A percentile compares a stretch with the other conserved stretches of the same genome.
Evolutionary conservation across 495 filamentous ascomycete species (phyloP).

Genomic region (Daldinia concentrica): DNA sequence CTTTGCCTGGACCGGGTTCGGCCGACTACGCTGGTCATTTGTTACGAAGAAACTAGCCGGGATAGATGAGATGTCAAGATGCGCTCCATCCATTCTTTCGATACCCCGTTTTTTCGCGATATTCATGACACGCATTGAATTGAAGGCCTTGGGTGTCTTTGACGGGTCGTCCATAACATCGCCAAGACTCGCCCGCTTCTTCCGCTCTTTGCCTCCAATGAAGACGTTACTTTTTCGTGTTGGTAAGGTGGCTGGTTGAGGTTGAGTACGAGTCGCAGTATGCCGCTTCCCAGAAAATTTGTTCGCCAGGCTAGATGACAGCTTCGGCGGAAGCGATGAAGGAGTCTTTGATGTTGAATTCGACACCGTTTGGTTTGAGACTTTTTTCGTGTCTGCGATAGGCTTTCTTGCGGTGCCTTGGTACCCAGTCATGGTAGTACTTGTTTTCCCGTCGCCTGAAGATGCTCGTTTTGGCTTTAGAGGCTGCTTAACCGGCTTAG

Average conservation of each 20-base stretch:
- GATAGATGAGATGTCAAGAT: conserved; percentile 35
- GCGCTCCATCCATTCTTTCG: conserved; percentile 36
- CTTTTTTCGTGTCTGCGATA: conserved; percentile 3
- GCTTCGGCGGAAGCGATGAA: conserved; percentile 15
- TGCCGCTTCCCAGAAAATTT: conserved; percentile 34
- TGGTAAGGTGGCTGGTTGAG: conserved; percentile 9
- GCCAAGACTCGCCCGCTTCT: conserved; percentile 36
- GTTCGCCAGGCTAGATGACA: conserved; percentile 29
- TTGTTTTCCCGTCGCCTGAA: conserved; percentile 4
- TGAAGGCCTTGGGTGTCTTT: conserved; percentile 47
- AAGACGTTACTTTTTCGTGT: conserved; percentile 36
- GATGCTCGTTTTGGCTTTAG: conserved; percentile 4
- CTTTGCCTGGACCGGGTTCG: conserved; percentile 20
- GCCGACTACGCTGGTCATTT: conserved; percentile 13
- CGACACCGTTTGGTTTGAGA: neutral
- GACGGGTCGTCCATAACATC: conserved; percentile 49
- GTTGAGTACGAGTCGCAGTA: conserved; percentile 40
- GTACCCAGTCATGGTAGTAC: conserved; percentile 43
- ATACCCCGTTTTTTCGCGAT: conserved; percentile 43
- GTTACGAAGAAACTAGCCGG: conserved; percentile 40
- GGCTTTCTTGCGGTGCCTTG: conserved; percentile 46
- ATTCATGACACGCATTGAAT: conserved; percentile 36
- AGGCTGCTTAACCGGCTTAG: conserved; percentile 8
- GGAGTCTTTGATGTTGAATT: neutral
- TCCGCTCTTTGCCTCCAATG: conserved; percentile 37